Base-by-base conservation (phyloP, 192 early-diverging fungal species). In the Globomyces pollinis-pini region DNA sequence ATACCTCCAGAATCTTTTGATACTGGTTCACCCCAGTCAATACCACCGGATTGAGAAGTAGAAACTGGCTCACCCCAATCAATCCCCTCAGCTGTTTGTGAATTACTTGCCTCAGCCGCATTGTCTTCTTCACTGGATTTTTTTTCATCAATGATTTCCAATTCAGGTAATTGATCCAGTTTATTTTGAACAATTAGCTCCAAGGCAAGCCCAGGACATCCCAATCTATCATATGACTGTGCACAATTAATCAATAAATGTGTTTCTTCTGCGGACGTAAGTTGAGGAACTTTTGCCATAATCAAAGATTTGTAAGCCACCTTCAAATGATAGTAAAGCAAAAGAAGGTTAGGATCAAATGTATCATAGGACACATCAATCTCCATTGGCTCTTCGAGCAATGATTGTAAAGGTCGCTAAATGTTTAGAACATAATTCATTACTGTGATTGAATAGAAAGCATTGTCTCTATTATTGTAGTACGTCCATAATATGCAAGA, bases 121-220 rank as follows among this genome's bases (percentile, higher is more conserved):
- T 29, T 28, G 32, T 35, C 26, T 7, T 28, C 28, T 12, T 36
- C 35, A 28, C 21, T 53, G 21, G 51, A 34, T 61, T n/a, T 24
- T 8, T 8, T 64, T 50, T 76, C 70, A n/a, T 71, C 73, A 2
- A 30, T 62, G 54, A 80, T 69, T 1, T 69, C 43, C 20, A 51
- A 33, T 20, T 62, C 60, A 8, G 52, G 54, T 3, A 73, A 12
- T n/a, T 32, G 43, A 12, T 64, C 58, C 45, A 72, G 61, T 44
- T 67, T 81, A 35, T 67, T 12, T 39, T 41, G 29, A 24, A 16
- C 70, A 23, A 91, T 64, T 42, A 91, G 83, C 26, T 91, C 71
- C 30, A 93, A 63, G 3, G 88, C 84, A 23, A 93, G 70, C 3
- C 84, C 61, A 6, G 88, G 91, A 56, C 81, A 88, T 29, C 89